phyloP scores from a whole-genome alignment of 1,284 basidiomycete species.

The Cerioporus squamosus region DNA sequence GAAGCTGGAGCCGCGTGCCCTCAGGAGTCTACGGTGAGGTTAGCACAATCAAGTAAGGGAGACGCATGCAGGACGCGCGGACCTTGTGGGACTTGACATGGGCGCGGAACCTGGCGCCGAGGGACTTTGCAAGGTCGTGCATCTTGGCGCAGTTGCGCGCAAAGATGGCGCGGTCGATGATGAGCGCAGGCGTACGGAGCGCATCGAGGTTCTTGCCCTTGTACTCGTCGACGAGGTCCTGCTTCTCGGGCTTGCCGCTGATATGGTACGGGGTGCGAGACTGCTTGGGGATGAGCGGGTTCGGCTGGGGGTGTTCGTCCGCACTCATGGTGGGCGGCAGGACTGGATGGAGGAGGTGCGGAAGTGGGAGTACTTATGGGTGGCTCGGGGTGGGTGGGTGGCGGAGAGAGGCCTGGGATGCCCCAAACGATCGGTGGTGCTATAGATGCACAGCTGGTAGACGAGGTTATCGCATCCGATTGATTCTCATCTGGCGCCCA shows the following conservation, averaged over 20 bases:
- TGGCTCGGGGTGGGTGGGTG: neutral
- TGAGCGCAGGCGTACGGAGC: conserved; percentile 77
- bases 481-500: conserved; percentile 13
- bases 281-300: conserved; percentile 24
- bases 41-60: neutral
- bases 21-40: conserved; percentile 61
- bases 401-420: neutral
- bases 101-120: conserved; percentile 75
- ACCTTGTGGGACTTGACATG: conserved; percentile 89
- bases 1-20: conserved; percentile 71
- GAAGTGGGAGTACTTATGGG: neutral
- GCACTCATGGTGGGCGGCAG: conserved; percentile 17
- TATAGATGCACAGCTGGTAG: neutral
- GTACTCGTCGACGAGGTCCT: conserved; percentile 61
- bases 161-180: conserved; percentile 77
- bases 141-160: conserved; percentile 75
- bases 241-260: conserved; percentile 51
- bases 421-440: neutral
- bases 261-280: conserved; percentile 50
- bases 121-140: conserved; percentile 63
- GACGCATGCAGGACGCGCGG: conserved; percentile 6
- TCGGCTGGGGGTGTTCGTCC: conserved; percentile 20
- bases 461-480: conserved; percentile 24
- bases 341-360: neutral
- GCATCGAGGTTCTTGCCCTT: conserved; percentile 58